Percentiles rank a stretch among this genome's conserved stretches.
These are phyloP conservation scores for Avena sativa DNA, from an alignment of 176 grass and related monocot species.

Conservation along the genomic window DNA sequence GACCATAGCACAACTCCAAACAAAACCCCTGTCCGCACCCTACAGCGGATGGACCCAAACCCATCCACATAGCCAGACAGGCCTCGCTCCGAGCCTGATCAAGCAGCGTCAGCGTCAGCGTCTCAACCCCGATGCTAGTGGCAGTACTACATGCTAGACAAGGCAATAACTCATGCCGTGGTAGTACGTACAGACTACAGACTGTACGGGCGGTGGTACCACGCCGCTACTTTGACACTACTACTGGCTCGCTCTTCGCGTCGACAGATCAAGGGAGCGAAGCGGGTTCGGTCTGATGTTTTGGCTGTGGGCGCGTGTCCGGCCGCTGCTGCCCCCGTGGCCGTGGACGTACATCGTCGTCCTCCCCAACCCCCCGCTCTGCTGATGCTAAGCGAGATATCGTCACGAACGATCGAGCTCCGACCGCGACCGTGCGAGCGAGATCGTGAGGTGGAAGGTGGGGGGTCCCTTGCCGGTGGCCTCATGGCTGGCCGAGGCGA, in stretches of 20 bases:
- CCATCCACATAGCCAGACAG: neutral
- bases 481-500: neutral
- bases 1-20: neutral
- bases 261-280: neutral
- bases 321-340: neutral
- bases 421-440: neutral
- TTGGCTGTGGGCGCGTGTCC: neutral
- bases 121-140: neutral
- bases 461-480: neutral
- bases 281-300: neutral
- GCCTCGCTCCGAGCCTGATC: neutral
- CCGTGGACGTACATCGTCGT: neutral
- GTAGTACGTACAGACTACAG: no score
- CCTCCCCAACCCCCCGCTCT: neutral
- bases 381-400: neutral
- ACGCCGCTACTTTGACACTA: neutral
- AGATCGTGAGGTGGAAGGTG: neutral
- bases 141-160: neutral
- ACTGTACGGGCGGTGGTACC: neutral
- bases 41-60: neutral
- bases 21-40: neutral
- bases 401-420: neutral
- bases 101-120: neutral
- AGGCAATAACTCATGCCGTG: neutral
- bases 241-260: neutral